Evolutionary conservation across 2,329 filamentous ascomycete genomes (phyloP), one percentile per base, ranked within the genome.

Genomic region (Cercospora sojina): DNA sequence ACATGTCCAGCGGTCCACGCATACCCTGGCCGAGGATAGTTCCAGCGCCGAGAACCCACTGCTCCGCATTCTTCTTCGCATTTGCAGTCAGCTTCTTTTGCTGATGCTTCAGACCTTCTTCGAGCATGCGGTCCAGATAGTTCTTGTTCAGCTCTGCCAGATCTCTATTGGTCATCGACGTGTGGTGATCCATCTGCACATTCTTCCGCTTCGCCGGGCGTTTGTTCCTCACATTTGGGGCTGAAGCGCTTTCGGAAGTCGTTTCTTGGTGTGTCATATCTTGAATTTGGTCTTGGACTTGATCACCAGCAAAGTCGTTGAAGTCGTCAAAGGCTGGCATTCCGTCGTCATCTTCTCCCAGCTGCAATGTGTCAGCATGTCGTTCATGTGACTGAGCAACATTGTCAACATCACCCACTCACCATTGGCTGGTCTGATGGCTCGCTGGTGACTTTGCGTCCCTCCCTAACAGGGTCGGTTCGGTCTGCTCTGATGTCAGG

Each of bases 31-130:
- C 82, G 12, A 85, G 70, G 2, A 80, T 80, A 5, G 77, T 64
- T 10, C 85, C 86, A 57, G 79, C 74, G 5, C 85, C 86, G 66
- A 85, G 82, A 3, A 90, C 82, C 81, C 86, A 90, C 71, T 84
- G 82, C 10, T 83, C 82, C 0, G 88, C 89, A 66, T 89, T 90
- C 73, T 84, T 86, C 77, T 86, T 90, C 2, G 87, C 86, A 49
- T 84, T 79, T 0, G 77, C 75, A 12, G 76, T 69, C 13, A 79
- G 51, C 32, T 63, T 63, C 49, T 29, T 63, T 23, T 57, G 60
- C 23, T 57, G 49, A 18, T 56, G 72, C 57, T 79, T 81, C 10
- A 56, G 64, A 5, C 79, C 73, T 5, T 78, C 70, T 12, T 78
- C 76, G 0, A 76, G 79, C 86, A 91, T 93, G 69, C 88, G 89